These are phyloP conservation scores for Daldinia vernicosa DNA, from an alignment of 495 filamentous ascomycete species.

Conservation along the genomic window DNA sequence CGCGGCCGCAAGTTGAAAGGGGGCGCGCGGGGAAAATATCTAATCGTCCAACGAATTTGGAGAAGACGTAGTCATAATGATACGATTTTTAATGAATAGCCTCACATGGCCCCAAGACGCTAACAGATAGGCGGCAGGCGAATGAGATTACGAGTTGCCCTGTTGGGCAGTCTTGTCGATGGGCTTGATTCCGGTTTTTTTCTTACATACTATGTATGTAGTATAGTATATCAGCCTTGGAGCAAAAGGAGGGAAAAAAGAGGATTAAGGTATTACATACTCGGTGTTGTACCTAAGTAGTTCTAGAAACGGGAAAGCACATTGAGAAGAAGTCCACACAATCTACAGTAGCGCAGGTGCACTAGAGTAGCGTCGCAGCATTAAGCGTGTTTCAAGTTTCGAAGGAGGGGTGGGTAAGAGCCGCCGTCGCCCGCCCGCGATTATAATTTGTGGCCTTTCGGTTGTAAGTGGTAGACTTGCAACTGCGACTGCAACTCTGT, in stretches of 20 bases:
- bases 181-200: constrained; percentile 33
- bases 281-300: background rate
- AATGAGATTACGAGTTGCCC: constrained; percentile 30
- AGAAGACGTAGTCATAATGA: constrained; percentile 31
- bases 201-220: background rate
- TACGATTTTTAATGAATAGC: constrained; percentile 35
- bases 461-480: constrained; percentile 1
- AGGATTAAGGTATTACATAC: background rate
- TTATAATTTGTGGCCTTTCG: background rate
- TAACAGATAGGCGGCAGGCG: constrained; percentile 22
- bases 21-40: background rate
- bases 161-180: constrained; percentile 24
- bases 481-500: background rate
- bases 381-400: constrained; percentile 45
- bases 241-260: background rate
- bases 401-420: constrained; percentile 21
- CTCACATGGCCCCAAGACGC: constrained; percentile 16
- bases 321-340: constrained; percentile 4
- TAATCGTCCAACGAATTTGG: constrained; percentile 1
- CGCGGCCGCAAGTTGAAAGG: constrained; percentile 8
- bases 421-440: constrained; percentile 21
- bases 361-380: constrained; percentile 42
- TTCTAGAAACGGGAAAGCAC: background rate
- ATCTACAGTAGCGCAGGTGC: constrained; percentile 6
- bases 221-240: constrained; percentile 17